Base-by-base conservation (phyloP, 202 grass and related monocot genomes). In the Alloteropsis angusta region DNA sequence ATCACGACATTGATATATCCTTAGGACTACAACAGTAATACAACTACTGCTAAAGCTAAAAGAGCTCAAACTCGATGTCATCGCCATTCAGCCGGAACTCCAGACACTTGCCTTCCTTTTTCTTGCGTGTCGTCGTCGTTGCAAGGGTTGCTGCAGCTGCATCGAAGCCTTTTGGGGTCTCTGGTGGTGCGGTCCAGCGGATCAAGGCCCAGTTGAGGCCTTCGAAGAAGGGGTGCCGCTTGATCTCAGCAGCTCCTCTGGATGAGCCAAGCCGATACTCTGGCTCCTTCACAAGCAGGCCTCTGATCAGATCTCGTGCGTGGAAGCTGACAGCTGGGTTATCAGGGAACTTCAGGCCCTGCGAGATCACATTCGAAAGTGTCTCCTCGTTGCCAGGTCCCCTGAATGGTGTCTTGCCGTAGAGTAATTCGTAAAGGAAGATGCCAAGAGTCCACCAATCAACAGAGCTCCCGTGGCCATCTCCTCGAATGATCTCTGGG, bases 361-460 rank as follows among this genome's bases (percentile, higher is more conserved):
- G 89, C 2, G 84, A 93, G 59, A 99, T 84, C 76, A 99, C 96
- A 84, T 99, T 99, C 9, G 87, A 76, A 25, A 99, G 91, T 59
- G 92, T 99, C 79, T 99, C 96, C 1, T 99, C 96, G 22, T 99
- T 99, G 17, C 88, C 90, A 1, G 91, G 71, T 74, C 92, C 92
- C 63, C 73, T 93, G 64, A 99, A 99, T 10, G 96, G 92, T 54
- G 96, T 99, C 65, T 78, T 88, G 6, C 92, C 92, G 34, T 93
- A 99, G 53, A 93, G 87, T 61, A 95, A 70, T 67, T 99, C 96
- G 28, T 95, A 99, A 18, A 99, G 85, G 65, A 99, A 95, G 74
- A 99, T 91, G n/a, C 96, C 96, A 28, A 95, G 91, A 64, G 92
- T 99, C 96, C 96, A 99, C 96, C 96, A 95, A 76, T 95, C 96